These are phyloP conservation scores for Dictyostelium capitatum DNA, from an alignment of 78 protist genomes.

Conservation along the genomic window DNA sequence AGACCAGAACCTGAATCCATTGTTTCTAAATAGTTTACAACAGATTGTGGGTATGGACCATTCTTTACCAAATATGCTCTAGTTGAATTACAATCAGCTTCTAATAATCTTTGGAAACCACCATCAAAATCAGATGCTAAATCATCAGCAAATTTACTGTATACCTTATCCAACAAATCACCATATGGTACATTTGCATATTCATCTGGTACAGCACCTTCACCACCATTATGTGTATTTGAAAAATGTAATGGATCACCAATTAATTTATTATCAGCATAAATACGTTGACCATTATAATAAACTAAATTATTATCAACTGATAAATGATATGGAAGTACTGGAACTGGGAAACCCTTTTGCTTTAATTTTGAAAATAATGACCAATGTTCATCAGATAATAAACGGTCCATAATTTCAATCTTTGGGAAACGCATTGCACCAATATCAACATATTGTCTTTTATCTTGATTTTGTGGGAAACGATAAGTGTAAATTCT, in stretches of 20 bases:
- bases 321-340: conserved; percentile 2
- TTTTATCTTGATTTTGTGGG: not conserved
- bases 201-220: conserved; percentile 22
- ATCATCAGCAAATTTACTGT: not conserved
- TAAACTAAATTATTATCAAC: conserved; percentile 11
- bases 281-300: conserved; percentile 20
- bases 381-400: not conserved
- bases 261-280: not conserved
- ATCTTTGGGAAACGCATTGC: conserved; percentile 58
- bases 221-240: conserved; percentile 46
- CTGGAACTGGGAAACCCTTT: not conserved
- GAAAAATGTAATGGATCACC: conserved; percentile 39
- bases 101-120: conserved; percentile 24
- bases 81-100: not conserved
- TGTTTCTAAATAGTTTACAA: conserved; percentile 21
- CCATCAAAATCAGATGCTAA: conserved; percentile 19
- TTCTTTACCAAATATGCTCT: not conserved
- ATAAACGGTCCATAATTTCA: conserved; percentile 35
- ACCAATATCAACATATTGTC: conserved; percentile 48
- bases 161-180: not conserved
- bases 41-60: not conserved
- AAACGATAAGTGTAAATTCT: conserved; percentile 28
- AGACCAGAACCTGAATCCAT: conserved; percentile 17
- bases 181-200: not conserved
- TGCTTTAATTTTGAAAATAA: conserved; percentile 24